These are phyloP conservation scores for Xylaria cubensis DNA, from an alignment of 495 filamentous ascomycete genomes.

Conservation along the genomic window DNA sequence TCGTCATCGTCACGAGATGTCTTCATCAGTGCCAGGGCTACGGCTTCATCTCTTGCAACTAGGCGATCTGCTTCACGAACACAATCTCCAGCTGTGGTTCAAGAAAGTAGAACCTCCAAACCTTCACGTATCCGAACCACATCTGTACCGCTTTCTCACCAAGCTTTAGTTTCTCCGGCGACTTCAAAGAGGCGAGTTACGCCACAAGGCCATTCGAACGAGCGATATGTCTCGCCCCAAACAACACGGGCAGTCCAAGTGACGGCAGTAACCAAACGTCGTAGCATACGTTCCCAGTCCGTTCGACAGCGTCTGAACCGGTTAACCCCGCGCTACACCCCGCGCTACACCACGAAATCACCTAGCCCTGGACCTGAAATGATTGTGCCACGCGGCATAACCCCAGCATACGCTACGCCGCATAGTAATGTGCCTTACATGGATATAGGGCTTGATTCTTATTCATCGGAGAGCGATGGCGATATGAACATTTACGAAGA, in stretches of 20 bases:
- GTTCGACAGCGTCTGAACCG: conserved; percentile 39
- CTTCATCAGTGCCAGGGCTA: conserved; percentile 34
- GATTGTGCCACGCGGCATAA: conserved; percentile 45
- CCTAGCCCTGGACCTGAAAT: conserved; percentile 44
- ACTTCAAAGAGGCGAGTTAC: conserved; percentile 48
- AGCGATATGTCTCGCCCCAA: conserved; percentile 49
- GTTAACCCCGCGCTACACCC: conserved; percentile 44
- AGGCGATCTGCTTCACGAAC: conserved; percentile 46
- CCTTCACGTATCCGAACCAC: conserved; percentile 51
- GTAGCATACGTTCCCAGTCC: conserved; percentile 51
- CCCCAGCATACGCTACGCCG: conserved; percentile 62
- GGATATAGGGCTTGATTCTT: not conserved
- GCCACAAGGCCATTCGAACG: conserved; percentile 41
- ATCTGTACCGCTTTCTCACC: conserved; percentile 53
- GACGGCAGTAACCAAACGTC: conserved; percentile 42
- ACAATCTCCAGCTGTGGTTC: conserved; percentile 46
- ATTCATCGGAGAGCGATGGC: too few relatives aligned
- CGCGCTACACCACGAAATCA: conserved; percentile 51
- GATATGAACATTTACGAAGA: conserved; percentile 39
- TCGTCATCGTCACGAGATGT: conserved; percentile 44
- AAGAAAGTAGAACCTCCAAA: conserved; percentile 49
- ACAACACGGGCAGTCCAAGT: conserved; percentile 31
- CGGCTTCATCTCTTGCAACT: conserved; percentile 30
- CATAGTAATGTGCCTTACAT: conserved; percentile 55
- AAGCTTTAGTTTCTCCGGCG: conserved; percentile 36